Conservation (phyloP, 208 protist genomes). For the Acanthamoeba pearcei region DNA sequence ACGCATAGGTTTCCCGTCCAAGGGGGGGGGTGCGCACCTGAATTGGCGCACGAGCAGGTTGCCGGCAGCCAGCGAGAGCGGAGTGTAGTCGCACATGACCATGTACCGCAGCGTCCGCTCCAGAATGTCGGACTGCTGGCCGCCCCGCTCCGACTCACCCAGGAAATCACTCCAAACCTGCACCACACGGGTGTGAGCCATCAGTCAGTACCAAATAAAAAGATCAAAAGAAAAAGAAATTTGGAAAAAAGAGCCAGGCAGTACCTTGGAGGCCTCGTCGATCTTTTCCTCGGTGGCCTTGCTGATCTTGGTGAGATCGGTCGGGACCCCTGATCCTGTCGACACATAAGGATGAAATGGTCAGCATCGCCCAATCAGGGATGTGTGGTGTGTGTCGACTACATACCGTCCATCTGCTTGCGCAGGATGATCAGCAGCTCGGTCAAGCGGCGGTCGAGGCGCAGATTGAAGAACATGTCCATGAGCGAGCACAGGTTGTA, state of each 20-base stretch:
- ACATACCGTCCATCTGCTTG: constrained; percentile 61
- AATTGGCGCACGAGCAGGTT: constrained; percentile 67
- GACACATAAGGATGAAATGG: background rate
- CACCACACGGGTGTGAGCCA: too few species aligned
- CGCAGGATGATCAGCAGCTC: constrained; percentile 56
- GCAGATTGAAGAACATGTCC: constrained; percentile 69
- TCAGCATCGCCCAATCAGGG: background rate
- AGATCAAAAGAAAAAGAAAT: background rate
- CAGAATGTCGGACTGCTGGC: background rate
- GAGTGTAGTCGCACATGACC: constrained; percentile 61
- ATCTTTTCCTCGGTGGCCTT: constrained; percentile 55
- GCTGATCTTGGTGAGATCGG: constrained; percentile 25
- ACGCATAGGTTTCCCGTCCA: background rate
- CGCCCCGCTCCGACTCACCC: background rate
- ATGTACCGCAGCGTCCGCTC: constrained; percentile 16
- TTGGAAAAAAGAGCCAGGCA: background rate
- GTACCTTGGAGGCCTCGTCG: constrained; percentile 22
- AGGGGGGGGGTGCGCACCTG: background rate
- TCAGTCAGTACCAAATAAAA: too few species aligned
- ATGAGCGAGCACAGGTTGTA: constrained; percentile 61
- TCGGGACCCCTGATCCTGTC: background rate
- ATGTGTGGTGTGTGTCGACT: background rate
- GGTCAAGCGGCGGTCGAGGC: constrained; percentile 60
- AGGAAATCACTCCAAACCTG: background rate
- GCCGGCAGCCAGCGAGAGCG: constrained; percentile 41